phyloP scores from a whole-genome alignment of 2,329 filamentous ascomycete genomes.

The Zopfia rhizophila region DNA sequence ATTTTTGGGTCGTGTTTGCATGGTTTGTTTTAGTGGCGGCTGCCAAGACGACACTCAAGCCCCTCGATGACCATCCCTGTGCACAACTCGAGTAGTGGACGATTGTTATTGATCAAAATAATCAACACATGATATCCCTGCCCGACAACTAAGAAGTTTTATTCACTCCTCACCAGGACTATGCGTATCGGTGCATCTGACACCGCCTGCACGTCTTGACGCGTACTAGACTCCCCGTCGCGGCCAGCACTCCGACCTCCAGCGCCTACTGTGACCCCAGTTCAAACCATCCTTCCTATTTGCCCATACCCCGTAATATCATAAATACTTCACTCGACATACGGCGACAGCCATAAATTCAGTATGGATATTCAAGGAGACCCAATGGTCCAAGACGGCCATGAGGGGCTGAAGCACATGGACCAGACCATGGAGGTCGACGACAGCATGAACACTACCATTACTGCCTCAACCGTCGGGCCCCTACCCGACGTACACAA shows the following conservation, averaged over 20 bases:
- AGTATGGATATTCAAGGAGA: slow-evolving; percentile 30
- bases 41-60: slow-evolving; percentile 1
- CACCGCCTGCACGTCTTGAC: slow-evolving; percentile 33
- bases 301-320: slow-evolving; percentile 30
- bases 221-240: slow-evolving; percentile 38
- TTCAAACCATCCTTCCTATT: slow-evolving; percentile 36
- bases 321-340: slow-evolving; percentile 9
- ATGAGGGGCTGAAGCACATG: slow-evolving; percentile 44
- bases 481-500: slow-evolving; percentile 49
- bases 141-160: too few relatives aligned
- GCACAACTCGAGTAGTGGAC: too few relatives aligned
- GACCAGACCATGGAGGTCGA: slow-evolving; percentile 55
- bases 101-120: slow-evolving; percentile 27
- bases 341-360: neutral
- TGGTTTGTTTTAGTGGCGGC: slow-evolving; percentile 21
- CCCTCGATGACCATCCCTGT: too few relatives aligned
- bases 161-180: too few relatives aligned
- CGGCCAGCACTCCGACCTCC: slow-evolving; percentile 34
- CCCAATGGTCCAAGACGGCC: slow-evolving; percentile 20
- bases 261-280: slow-evolving; percentile 30
- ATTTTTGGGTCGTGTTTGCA: slow-evolving; percentile 28
- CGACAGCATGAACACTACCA: slow-evolving; percentile 60
- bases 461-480: slow-evolving; percentile 52
- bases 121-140: slow-evolving; percentile 19
- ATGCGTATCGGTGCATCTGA: slow-evolving; percentile 12